Evolutionary conservation across 2,329 filamentous ascomycete genomes (phyloP).

Genomic region (Neonectria sp.): DNA sequence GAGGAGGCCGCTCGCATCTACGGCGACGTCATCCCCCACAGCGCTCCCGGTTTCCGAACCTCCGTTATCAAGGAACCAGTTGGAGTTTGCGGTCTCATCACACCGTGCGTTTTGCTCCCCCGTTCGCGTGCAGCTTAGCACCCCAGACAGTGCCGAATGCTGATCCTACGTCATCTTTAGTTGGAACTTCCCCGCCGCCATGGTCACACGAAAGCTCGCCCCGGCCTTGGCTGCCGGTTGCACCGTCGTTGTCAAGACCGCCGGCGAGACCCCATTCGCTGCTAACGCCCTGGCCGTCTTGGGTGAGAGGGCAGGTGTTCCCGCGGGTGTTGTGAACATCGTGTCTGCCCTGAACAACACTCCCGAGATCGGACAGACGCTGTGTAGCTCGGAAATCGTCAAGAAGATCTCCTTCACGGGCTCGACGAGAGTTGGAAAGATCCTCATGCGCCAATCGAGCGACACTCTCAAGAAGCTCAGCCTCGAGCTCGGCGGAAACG

Average conservation of each 20-base stretch:
- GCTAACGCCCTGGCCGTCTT: slow-evolving; percentile 78
- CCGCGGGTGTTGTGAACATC: slow-evolving; percentile 67
- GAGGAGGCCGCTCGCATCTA: slow-evolving; percentile 70
- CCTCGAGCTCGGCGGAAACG: slow-evolving; percentile 79
- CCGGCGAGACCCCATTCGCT: slow-evolving; percentile 80
- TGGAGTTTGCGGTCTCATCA: slow-evolving; percentile 61
- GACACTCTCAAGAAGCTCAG: slow-evolving; percentile 76
- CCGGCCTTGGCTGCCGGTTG: slow-evolving; percentile 79
- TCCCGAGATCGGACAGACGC: slow-evolving; percentile 72
- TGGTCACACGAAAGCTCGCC: slow-evolving; percentile 63
- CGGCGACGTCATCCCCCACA: slow-evolving; percentile 72
- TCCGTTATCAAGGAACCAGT: slow-evolving; percentile 29
- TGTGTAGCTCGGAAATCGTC: slow-evolving; percentile 75
- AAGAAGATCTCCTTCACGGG: slow-evolving; percentile 84
- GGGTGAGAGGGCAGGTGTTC: slow-evolving; percentile 78
- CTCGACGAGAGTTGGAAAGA: slow-evolving; percentile 61
- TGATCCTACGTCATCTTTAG: slow-evolving; percentile 66
- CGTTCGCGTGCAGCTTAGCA: background rate
- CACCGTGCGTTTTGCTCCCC: slow-evolving; percentile 53
- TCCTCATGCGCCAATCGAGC: slow-evolving; percentile 79
- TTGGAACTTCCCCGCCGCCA: slow-evolving; percentile 75
- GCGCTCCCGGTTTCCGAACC: slow-evolving; percentile 67
- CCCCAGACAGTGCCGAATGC: background rate
- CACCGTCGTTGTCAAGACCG: slow-evolving; percentile 80
- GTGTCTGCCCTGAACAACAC: slow-evolving; percentile 78